Base-by-base conservation (phyloP, 352 stramenopile species). In the Globisporangium lucens region DNA sequence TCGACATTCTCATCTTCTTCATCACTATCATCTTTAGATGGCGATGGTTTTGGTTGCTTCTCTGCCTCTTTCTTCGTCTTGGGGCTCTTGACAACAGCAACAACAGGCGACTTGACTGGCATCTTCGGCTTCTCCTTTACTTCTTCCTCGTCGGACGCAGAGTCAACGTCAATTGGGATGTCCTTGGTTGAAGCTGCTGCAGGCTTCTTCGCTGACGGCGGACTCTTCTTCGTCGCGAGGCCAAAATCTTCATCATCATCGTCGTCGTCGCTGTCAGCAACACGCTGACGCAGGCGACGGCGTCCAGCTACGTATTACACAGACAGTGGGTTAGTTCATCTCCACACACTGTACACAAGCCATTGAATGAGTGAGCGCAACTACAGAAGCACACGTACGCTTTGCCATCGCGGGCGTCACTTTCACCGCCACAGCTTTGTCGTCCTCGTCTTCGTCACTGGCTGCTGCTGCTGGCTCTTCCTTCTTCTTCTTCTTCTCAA, bases 201-300 rank as follows among this genome's bases (percentile, higher is more conserved):
- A 38, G 55, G 51, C 46, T 56, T 63, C 56, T 76, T 79, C 3
- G 24, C 47, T 2, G 24, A 22, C 20, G 72, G 22, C 20, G 72
- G 22, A 30, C 38, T 67, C 13, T 57, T 43, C 1, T 55, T 73
- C 36, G 78, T 66, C 13, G 58, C 41, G 13, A 89, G 41, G 47
- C 84, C 68, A 67, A 75, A 38, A 43, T 83, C 76, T 27, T 73
- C 80, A 17, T 87, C 82, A 0, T 83, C 74, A 24, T 88, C 78
- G 20, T 90, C 74, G 12, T 76, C 77, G 12, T 89, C 67, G 17
- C 67, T 72, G n/a, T 61, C 61, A 8, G 43, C 77, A 5, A 89
- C 66, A 1, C 81, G 77, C 73, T 90, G 83, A 7, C 83, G 81
- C 4, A 93, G 68, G 63, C 85, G 81, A 61, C 83, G 73, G 10